phyloP scores from a whole-genome alignment of 306 rosid species.

The Rosa chinensis region DNA sequence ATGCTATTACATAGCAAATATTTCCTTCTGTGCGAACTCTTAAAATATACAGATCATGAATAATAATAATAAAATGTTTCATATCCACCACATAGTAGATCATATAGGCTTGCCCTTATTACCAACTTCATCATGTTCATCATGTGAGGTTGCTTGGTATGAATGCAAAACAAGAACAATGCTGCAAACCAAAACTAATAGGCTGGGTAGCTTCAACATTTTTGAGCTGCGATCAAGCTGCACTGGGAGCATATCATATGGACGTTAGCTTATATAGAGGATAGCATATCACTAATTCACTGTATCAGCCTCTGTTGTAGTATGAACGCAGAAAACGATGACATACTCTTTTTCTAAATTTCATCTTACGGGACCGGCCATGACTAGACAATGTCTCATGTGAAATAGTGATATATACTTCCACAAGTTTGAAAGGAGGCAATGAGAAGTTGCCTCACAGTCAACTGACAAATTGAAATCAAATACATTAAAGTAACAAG shows the following conservation, averaged over 20 bases:
- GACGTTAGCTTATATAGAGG: constrained; percentile 1
- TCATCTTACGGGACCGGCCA: neutral
- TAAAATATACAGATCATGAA: neutral
- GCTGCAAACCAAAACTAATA: neutral
- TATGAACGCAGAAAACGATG: neutral
- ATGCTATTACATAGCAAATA: neutral
- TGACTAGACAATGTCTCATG: neutral
- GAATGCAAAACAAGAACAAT: neutral
- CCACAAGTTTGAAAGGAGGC: neutral
- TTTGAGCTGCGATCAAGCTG: neutral
- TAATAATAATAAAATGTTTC: no score
- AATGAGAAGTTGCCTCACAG: neutral
- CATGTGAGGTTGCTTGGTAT: constrained; percentile 13
- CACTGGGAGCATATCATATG: neutral
- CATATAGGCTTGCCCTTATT: constrained; percentile 24
- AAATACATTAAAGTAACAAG: neutral
- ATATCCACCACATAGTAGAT: neutral
- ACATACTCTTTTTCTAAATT: neutral
- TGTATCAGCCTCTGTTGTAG: neutral
- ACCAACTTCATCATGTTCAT: constrained; percentile 55
- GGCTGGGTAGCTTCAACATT: neutral
- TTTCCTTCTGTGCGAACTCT: neutral
- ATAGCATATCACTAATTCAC: neutral
- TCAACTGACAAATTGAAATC: neutral
- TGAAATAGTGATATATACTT: neutral